Percentiles rank a stretch among this genome's conserved stretches.
Conservation (phyloP, 495 filamentous ascomycete genomes). For the Xylaria sp. region DNA sequence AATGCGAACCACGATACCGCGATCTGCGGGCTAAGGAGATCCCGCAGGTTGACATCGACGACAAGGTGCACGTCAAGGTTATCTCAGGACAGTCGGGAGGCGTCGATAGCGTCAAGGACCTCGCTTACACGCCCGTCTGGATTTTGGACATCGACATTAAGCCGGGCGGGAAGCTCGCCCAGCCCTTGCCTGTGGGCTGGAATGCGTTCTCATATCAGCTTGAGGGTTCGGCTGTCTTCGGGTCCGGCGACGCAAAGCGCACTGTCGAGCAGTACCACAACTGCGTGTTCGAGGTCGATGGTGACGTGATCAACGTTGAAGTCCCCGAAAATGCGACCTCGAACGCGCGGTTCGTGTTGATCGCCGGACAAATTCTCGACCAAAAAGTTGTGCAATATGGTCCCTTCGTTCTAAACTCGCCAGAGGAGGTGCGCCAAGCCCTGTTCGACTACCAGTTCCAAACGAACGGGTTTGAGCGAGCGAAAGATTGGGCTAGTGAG, state of each 20-base stretch:
- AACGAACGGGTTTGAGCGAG: slow-evolving; percentile 90
- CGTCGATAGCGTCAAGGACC: slow-evolving; percentile 82
- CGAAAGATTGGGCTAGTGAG: slow-evolving; percentile 83
- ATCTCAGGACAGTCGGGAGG: slow-evolving; percentile 86
- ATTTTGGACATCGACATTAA: slow-evolving; percentile 83
- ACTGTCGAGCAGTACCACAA: slow-evolving; percentile 79
- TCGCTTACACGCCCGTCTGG: slow-evolving; percentile 97
- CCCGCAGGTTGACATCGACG: slow-evolving; percentile 70
- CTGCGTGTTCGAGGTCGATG: slow-evolving; percentile 83
- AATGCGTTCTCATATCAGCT: slow-evolving; percentile 90
- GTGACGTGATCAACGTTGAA: slow-evolving; percentile 73
- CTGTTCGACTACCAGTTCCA: slow-evolving; percentile 86
- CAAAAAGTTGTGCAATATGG: slow-evolving; percentile 97
- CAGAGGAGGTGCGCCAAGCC: slow-evolving; percentile 89
- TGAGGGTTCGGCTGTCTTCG: slow-evolving; percentile 72
- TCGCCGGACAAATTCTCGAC: slow-evolving; percentile 86
- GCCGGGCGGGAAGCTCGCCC: slow-evolving; percentile 76
- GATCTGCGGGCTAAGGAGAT: slow-evolving; percentile 82
- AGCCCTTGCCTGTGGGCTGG: slow-evolving; percentile 81
- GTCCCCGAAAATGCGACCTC: slow-evolving; percentile 73
- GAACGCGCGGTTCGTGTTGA: slow-evolving; percentile 73
- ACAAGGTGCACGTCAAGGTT: slow-evolving; percentile 81
- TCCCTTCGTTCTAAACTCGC: slow-evolving; percentile 84
- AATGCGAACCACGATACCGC: slow-evolving; percentile 89
- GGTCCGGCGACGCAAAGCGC: slow-evolving; percentile 62